Evolutionary conservation across 2,329 filamentous ascomycete genomes (phyloP), one percentile per base, ranked within the genome.

Genomic region (Cladophialophora psammophila): DNA sequence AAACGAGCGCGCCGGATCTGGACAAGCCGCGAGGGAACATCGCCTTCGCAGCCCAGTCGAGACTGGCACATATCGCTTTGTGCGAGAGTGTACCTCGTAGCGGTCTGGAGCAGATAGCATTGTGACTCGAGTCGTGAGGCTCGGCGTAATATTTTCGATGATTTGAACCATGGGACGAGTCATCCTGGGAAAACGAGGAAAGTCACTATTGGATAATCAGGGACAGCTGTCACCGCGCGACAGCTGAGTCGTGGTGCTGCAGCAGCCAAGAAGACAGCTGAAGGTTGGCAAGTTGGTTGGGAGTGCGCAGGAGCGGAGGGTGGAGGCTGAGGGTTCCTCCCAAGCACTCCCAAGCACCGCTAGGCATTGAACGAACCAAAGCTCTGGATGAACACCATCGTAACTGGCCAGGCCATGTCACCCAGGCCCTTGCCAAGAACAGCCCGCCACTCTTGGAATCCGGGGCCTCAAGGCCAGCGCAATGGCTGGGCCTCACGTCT

Each of bases 291-390:
- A 56, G 7, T 52, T 36, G n/a, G 18, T 53, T 42, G 13, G 34
- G 15, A 61, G 48, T 20, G 48, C 26, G 56, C 54, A 58, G 52
- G 63, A 48, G 58, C 63, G 63, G 57, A 61, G 63, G 35, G 63
- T 65, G 63, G 63, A 60, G 56, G 32, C 38, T 57, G 26, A 50
- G 56, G 35, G n/a, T 61, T 57, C 34, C 52, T 57, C 32, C 63
- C 61, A 64, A 55, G 58, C 20, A 32, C 52, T 57, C 32, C 63
- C 61, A 64, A 55, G 58, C 20, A 32, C 36, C 60, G 40, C 63
- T 65, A 61, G 53, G 15, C 58, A 42, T 55, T 20, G 36, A 18
- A 45, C 13, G 50, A 57, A 42, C 62, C 62, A 26, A 53, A 59
- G 15, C n/a, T 18, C n/a, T 12, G 5, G 36, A 45, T 26, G 61